These are phyloP conservation scores for Xylaria digitata DNA, from an alignment of 2,329 filamentous ascomycete species.

Conservation along the genomic window DNA sequence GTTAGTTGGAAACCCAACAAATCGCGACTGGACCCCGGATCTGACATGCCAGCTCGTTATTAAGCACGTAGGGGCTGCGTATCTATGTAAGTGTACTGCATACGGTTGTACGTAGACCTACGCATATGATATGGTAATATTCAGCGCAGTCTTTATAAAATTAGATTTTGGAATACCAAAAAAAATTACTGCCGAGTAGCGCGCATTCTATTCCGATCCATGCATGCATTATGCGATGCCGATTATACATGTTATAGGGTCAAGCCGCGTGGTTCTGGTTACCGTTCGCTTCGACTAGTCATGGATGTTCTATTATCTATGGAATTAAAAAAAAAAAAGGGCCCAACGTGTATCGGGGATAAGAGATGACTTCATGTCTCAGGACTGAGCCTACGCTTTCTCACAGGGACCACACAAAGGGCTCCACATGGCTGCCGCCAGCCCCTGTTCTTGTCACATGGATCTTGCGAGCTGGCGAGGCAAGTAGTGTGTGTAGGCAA, in stretches of 20 bases:
- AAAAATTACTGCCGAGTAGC: slow-evolving; percentile 24
- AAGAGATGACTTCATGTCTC: slow-evolving; percentile 28
- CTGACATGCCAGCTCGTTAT: slow-evolving; percentile 14
- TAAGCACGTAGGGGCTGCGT: slow-evolving; percentile 1
- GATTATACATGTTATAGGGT: slow-evolving; percentile 16
- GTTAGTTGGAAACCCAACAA: slow-evolving; percentile 23
- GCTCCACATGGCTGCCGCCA: slow-evolving; percentile 32
- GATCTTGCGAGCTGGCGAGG: slow-evolving; percentile 7
- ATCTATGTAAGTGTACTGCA: slow-evolving; percentile 9
- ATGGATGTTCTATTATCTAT: background rate
- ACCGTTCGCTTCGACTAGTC: slow-evolving; percentile 17
- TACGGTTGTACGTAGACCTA: background rate
- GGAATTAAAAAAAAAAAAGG: slow-evolving; percentile 7
- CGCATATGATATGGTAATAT: slow-evolving; percentile 18
- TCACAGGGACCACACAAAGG: slow-evolving; percentile 31
- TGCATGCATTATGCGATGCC: slow-evolving; percentile 31
- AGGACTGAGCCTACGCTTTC: slow-evolving; percentile 25
- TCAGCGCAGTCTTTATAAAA: background rate
- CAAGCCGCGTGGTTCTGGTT: slow-evolving; percentile 16
- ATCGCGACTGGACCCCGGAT: slow-evolving; percentile 10
- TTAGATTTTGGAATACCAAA: slow-evolving; percentile 5
- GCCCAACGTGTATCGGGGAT: slow-evolving; percentile 3
- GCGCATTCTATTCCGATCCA: slow-evolving; percentile 12
- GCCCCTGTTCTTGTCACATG: slow-evolving; percentile 35
- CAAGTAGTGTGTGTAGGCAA: slow-evolving; percentile 20